Evolutionary conservation across 2,329 filamentous ascomycete species (phyloP), one percentile per base, ranked within the genome.

Genomic region (Calonectria hawksworthii): DNA sequence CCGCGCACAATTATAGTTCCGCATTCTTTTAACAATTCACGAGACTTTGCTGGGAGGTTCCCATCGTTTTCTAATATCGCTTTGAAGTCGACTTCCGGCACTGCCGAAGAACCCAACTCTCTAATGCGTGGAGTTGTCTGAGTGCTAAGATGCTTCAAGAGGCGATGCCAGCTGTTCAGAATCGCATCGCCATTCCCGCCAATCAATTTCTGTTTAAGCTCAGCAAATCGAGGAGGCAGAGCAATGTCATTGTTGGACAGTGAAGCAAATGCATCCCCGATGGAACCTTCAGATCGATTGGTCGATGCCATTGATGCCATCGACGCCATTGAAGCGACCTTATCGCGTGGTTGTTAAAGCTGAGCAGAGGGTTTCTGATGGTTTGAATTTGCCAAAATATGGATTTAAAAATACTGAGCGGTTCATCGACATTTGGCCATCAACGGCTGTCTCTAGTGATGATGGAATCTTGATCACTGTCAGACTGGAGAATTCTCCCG

Each of bases 211-310:
- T 26, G 61, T 18, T 65, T 65, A 1, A 65, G 61, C 26, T 65
- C 36, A 14, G 26, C 38, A 47, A 65, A 65, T 8, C 61, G 23
- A 11, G 61, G 38, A 13, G 61, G 61, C 2, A 65, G 26, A 11
- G 7, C 7, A 47, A 65, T 47, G 7, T 65, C 38, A 32, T 47
- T 44, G 13, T 65, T 65, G 0, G 61, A 65, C 14, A 65, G 5
- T 65, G 61, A 65, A 2, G 61, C 38, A 47, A 65, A 65, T 5
- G 61, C 61, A 65, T 65, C 61, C 1, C 61, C 61, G 10, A 65
- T 65, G 41, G 61, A 65, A 8, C 61, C 61, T 10, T 65, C 61
- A n/a, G 61, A 65, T 32, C 61, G 38, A 16, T 65, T 65, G 16
- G 18, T 30, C 5, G 61, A n/a, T 14, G n/a, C n/a, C n/a, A n/a